phyloP scores from a whole-genome alignment of 1,284 basidiomycete species.

The Sphaerobolus stellatus region DNA sequence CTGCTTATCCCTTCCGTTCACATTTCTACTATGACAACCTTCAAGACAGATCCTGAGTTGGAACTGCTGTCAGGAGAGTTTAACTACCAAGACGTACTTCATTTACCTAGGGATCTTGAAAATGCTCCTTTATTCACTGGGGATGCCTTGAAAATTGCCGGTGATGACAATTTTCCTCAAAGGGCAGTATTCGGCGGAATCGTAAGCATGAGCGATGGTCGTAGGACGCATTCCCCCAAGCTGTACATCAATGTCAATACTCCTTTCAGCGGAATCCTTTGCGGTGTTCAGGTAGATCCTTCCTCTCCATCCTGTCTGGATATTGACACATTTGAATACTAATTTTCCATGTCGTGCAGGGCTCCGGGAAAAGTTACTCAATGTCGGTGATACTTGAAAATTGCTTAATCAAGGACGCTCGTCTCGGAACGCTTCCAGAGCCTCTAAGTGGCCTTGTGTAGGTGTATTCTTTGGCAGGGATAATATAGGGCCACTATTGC shows the following conservation, averaged over 20 bases:
- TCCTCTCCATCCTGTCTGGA: not conserved
- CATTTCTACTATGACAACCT: too few relatives aligned
- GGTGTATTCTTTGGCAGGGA: not conserved
- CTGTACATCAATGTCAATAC: slow-evolving; percentile 29
- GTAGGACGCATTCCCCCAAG: slow-evolving; percentile 18
- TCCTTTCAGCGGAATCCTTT: slow-evolving; percentile 28
- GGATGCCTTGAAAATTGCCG: slow-evolving; percentile 13
- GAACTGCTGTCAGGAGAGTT: too few relatives aligned
- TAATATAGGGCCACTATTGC: not conserved
- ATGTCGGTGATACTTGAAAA: slow-evolving; percentile 30
- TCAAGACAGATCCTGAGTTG: too few relatives aligned
- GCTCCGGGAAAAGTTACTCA: slow-evolving; percentile 33
- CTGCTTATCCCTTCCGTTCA: too few relatives aligned
- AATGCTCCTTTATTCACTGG: slow-evolving; percentile 17
- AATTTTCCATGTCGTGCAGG: slow-evolving; percentile 15
- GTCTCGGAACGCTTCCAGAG: slow-evolving; percentile 26
- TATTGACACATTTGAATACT: not conserved
- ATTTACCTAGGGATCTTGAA: too few relatives aligned
- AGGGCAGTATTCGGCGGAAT: slow-evolving; percentile 17
- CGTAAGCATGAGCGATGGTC: slow-evolving; percentile 6
- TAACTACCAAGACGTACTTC: too few relatives aligned
- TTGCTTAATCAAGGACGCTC: slow-evolving; percentile 24
- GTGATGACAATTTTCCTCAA: slow-evolving; percentile 11
- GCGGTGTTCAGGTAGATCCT: slow-evolving; percentile 27
- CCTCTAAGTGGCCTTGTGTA: slow-evolving; percentile 29